Percentiles rank a stretch among this genome's conserved stretches.
These are phyloP conservation scores for Peronospora destructor DNA, from an alignment of 352 stramenopile genomes.

Conservation along the genomic window DNA sequence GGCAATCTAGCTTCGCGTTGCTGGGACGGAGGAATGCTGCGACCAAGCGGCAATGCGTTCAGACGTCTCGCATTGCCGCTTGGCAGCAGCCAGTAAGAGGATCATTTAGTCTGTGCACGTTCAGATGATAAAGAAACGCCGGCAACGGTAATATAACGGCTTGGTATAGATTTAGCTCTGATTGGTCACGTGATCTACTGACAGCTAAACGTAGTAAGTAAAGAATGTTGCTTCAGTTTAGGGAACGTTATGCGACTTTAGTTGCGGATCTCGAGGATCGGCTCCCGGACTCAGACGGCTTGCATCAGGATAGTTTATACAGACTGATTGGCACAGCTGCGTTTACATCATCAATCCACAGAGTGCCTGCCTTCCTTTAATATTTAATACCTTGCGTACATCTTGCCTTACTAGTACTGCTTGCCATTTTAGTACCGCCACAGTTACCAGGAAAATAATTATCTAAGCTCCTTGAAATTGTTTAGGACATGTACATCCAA, in stretches of 20 bases:
- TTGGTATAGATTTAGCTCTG: conserved; percentile 5
- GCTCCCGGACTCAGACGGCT: not conserved
- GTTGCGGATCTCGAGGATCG: conserved; percentile 10
- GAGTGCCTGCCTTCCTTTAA: not conserved
- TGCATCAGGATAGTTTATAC: conserved; percentile 5
- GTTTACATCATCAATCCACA: conserved; percentile 7
- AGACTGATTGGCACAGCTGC: not conserved
- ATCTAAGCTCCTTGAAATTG: too few relatives aligned
- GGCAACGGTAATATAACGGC: conserved; percentile 7
- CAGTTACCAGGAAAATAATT: too few relatives aligned
- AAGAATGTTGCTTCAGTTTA: conserved; percentile 7
- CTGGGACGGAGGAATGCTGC: conserved; percentile 14
- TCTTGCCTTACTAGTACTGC: too few relatives aligned
- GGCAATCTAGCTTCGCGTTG: not conserved
- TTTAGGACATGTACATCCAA: too few relatives aligned
- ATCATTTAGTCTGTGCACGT: conserved; percentile 5
- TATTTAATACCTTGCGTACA: too few relatives aligned
- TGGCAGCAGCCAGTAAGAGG: conserved; percentile 2
- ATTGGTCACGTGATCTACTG: conserved; percentile 1
- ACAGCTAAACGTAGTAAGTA: conserved; percentile 1
- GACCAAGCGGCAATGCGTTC: conserved; percentile 9
- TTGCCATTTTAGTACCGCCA: too few relatives aligned
- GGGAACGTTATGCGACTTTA: conserved; percentile 12
- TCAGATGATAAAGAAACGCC: conserved; percentile 10
- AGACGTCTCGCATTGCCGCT: conserved; percentile 17